Evolutionary conservation across 345 rosid genomes (phyloP).

Genomic region (Acer yangbiense): DNA sequence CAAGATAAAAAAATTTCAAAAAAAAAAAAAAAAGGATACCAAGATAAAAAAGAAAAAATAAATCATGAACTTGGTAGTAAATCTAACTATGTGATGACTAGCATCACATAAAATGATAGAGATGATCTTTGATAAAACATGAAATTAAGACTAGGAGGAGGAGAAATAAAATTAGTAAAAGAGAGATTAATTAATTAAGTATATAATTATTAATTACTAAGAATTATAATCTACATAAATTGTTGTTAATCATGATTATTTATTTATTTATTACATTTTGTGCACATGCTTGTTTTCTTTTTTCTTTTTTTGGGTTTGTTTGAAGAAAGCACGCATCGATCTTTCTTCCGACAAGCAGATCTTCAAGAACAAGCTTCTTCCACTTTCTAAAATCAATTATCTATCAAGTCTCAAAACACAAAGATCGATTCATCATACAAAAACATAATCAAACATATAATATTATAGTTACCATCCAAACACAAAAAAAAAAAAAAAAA

Average conservation of each 20-base stretch:
- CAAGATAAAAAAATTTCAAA: too few species aligned
- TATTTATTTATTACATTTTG: not conserved
- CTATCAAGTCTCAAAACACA: not conserved
- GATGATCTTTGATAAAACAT: not conserved
- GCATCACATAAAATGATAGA: not conserved
- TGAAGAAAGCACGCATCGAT: not conserved
- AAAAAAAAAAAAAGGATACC: not conserved
- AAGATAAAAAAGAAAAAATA: too few species aligned
- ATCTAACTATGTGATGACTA: not conserved
- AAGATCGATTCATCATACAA: not conserved
- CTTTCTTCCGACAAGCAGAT: not conserved
- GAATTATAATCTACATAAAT: constrained; percentile 2
- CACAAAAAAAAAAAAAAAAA: too few species aligned
- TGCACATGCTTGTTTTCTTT: not conserved
- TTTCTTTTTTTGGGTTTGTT: not conserved
- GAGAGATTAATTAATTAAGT: not conserved
- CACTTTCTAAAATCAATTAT: not conserved
- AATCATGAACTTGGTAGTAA: not conserved
- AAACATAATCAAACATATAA: not conserved
- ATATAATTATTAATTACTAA: not conserved
- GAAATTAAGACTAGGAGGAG: not conserved
- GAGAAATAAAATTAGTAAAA: not conserved
- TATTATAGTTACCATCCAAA: not conserved
- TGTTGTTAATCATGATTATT: constrained; percentile 8
- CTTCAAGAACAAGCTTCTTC: constrained; percentile 1